Percentiles rank a stretch among this genome's conserved stretches.
Evolutionary conservation across 2,329 filamentous ascomycete species (phyloP).

Genomic region (Fusarium sp.): DNA sequence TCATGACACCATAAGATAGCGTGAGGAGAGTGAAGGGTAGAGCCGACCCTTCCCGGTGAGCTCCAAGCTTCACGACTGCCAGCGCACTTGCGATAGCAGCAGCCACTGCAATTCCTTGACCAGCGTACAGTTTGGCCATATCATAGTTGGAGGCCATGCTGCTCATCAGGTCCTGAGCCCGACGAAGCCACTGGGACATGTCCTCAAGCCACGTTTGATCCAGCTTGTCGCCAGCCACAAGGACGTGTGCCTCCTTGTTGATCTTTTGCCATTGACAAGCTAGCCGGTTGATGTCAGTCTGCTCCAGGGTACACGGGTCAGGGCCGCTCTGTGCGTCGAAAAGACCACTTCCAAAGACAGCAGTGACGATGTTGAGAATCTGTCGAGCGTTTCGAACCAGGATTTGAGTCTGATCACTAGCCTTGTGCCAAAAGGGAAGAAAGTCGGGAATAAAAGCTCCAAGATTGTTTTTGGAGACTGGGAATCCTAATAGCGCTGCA

Average conservation of each 20-base stretch:
- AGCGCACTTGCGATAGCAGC: conserved; percentile 42
- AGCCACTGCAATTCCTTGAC: conserved; percentile 51
- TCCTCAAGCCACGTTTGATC: conserved; percentile 53
- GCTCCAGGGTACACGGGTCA: conserved; percentile 51
- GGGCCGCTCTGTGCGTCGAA: conserved; percentile 49
- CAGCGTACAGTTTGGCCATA: conserved; percentile 66
- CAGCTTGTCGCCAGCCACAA: conserved; percentile 41
- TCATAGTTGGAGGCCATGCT: conserved; percentile 94
- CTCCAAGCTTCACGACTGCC: conserved; percentile 23
- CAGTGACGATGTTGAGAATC: conserved; percentile 78
- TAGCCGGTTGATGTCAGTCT: conserved; percentile 62
- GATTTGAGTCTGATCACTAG: conserved; percentile 69
- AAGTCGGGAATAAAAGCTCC: conserved; percentile 86
- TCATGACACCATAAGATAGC: conserved; percentile 79
- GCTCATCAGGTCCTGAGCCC: conserved; percentile 83
- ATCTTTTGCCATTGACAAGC: conserved; percentile 72
- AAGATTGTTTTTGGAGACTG: conserved; percentile 87
- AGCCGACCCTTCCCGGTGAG: conserved; percentile 35
- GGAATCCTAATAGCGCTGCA: conserved; percentile 85
- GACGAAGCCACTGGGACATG: conserved; percentile 70
- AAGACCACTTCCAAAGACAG: conserved; percentile 68
- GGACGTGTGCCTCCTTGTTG: conserved; percentile 35
- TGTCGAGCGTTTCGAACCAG: conserved; percentile 82
- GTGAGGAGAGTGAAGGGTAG: conserved; percentile 61
- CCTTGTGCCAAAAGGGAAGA: conserved; percentile 73